Evolutionary conservation across 139 green algal species (phyloP).

Genomic region (Chlamydomonas sphaeroides): DNA sequence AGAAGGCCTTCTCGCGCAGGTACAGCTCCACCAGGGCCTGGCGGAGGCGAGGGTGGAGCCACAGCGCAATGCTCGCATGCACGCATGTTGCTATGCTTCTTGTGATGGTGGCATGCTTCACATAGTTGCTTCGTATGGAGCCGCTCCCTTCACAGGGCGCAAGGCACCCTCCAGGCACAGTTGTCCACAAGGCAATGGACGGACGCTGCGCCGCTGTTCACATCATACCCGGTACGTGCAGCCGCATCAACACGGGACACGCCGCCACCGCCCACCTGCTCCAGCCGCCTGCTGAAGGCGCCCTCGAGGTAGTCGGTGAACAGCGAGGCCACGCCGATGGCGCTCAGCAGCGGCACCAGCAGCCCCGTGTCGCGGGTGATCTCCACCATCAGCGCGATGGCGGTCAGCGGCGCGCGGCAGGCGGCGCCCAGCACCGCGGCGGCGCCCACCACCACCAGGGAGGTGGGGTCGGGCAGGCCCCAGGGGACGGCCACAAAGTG

Average conservation of each 20-base stretch:
- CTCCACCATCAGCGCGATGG: slow-evolving; percentile 70
- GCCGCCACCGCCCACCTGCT: slow-evolving; percentile 37
- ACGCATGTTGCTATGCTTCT: too few relatives aligned
- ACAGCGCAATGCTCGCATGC: too few relatives aligned
- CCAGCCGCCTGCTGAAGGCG: slow-evolving; percentile 50
- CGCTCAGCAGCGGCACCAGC: slow-evolving; percentile 65
- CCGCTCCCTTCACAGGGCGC: too few relatives aligned
- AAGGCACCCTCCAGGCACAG: too few relatives aligned
- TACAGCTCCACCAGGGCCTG: slow-evolving; percentile 50
- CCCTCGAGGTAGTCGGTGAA: slow-evolving; percentile 67
- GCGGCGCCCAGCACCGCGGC: slow-evolving; percentile 69
- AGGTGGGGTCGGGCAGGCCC: slow-evolving; percentile 62
- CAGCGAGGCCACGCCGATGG: slow-evolving; percentile 62
- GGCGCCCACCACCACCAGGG: slow-evolving; percentile 70
- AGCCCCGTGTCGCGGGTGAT: slow-evolving; percentile 66
- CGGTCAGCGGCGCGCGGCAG: slow-evolving; percentile 70
- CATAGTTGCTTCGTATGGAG: too few relatives aligned
- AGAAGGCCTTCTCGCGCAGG: slow-evolving; percentile 57
- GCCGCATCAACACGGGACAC: too few relatives aligned
- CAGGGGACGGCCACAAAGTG: slow-evolving; percentile 43
- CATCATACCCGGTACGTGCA: too few relatives aligned
- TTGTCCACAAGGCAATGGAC: too few relatives aligned
- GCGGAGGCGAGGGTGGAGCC: too few relatives aligned
- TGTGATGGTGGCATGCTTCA: too few relatives aligned
- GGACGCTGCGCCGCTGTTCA: too few relatives aligned